Base-by-base conservation (phyloP, 2,329 filamentous ascomycete genomes). In the Raffaelea albimanens region DNA sequence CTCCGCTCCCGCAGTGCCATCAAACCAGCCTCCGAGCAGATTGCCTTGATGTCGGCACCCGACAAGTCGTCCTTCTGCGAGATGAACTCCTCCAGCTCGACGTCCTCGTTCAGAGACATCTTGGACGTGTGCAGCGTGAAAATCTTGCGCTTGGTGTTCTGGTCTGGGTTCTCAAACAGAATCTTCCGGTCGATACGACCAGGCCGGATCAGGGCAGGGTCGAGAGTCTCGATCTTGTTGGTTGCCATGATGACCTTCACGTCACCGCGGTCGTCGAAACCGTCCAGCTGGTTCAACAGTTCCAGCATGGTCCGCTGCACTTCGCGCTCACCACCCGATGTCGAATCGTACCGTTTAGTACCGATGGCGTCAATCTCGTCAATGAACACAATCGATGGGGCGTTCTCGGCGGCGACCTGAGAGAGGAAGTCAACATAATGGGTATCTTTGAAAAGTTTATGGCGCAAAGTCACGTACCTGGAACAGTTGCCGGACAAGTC, bases 211-310 rank as follows among this genome's bases (percentile, higher is more conserved):
- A 98, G 75, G 18, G 93, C 93, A 47, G 93, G 93, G 62, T 98
- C 94, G 23, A 98, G 76, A 4, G 88, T 95, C 57, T 98, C 94
- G 57, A 98, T 98, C 80, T 98, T 98, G 82, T 98, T 98, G 56
- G 93, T 98, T 13, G 93, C 94, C 90, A 98, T 97, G 66, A 98
- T 91, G 52, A 98, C 93, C 75, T 98, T 98, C 68, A 98, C 91
- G 63, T 98, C 93, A 57, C 93, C 94, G 52, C 93, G 87, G 67
- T 98, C 94, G 63, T 98, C 93, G 69, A 98, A 98, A 59, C 93
- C 93, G 64, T 98, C 93, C 9, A 98, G 82, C 71, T 98, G 93
- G 69, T 98, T 98, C 39, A 98, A 82, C 47, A 98, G 79, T 63
- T 98, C 93, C 67, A 98, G 72, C 93, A 98, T 98, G 43, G 93